Conservation (phyloP, 495 filamentous ascomycete genomes). For the Trichocladium antarcticum region DNA sequence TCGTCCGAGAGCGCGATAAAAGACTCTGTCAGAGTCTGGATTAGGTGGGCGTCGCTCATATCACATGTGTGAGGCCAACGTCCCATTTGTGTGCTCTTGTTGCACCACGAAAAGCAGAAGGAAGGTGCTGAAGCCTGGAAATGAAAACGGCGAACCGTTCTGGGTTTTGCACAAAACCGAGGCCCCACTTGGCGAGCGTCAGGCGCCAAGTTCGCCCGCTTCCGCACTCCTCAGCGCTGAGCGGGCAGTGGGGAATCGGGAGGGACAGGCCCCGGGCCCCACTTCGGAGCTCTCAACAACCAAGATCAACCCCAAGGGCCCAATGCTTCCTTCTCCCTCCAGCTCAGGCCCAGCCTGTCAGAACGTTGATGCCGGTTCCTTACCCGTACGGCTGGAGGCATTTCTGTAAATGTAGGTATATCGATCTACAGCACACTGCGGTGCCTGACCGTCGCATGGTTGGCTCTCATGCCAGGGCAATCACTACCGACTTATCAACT, state of each 20-base stretch:
- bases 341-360: too few relatives aligned
- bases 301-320: too few relatives aligned
- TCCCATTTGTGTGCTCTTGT: slow-evolving; percentile 4
- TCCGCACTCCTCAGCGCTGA: too few relatives aligned
- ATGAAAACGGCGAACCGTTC: not conserved
- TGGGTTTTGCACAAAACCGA: not conserved
- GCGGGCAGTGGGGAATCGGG: not conserved
- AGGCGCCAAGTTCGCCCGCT: not conserved
- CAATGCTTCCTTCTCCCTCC: too few relatives aligned
- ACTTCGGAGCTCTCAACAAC: too few relatives aligned
- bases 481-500: too few relatives aligned
- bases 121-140: not conserved
- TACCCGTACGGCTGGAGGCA: too few relatives aligned
- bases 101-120: not conserved
- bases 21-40: slow-evolving; percentile 44
- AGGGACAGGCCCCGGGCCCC: not conserved
- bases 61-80: slow-evolving; percentile 16
- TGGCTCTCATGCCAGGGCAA: too few relatives aligned
- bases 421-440: too few relatives aligned
- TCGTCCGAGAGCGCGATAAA: slow-evolving; percentile 54
- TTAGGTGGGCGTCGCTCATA: slow-evolving; percentile 34
- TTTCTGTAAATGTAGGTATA: too few relatives aligned
- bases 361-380: too few relatives aligned
- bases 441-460: too few relatives aligned
- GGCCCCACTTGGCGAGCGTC: not conserved